phyloP scores from a whole-genome alignment of 345 rosid genomes.

The Rhizophora apiculata region DNA sequence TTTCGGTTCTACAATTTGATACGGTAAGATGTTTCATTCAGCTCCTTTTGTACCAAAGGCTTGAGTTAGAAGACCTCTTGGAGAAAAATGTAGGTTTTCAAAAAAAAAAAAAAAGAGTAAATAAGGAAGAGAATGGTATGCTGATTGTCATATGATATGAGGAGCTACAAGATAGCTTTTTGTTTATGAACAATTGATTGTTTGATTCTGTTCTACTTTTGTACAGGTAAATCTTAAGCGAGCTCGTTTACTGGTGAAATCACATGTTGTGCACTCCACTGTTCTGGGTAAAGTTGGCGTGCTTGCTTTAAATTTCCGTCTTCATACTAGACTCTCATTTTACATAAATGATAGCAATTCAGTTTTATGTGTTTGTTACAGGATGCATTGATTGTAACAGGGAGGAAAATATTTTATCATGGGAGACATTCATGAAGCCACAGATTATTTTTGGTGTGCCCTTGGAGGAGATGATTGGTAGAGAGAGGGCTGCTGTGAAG shows the following conservation, averaged over 20 bases:
- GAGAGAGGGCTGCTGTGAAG: slow-evolving; percentile 45
- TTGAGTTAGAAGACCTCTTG: neutral
- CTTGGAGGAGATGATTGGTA: slow-evolving; percentile 60
- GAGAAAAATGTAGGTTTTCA: neutral
- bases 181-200: neutral
- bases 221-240: slow-evolving; percentile 92
- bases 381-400: slow-evolving; percentile 78
- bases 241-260: slow-evolving; percentile 71
- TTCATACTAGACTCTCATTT: neutral
- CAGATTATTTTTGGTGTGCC: slow-evolving; percentile 70
- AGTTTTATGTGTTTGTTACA: slow-evolving; percentile 26
- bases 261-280: slow-evolving; percentile 53
- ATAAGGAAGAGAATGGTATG: neutral
- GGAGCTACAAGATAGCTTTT: neutral
- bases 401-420: slow-evolving; percentile 66
- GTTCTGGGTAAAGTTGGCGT: slow-evolving; percentile 53
- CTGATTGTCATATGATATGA: neutral
- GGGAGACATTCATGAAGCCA: slow-evolving; percentile 82
- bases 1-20: slow-evolving; percentile 63
- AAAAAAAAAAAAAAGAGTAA: neutral
- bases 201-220: slow-evolving; percentile 14
- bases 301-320: slow-evolving; percentile 6
- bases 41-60: slow-evolving; percentile 11
- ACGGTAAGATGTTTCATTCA: slow-evolving; percentile 41
- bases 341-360: neutral